phyloP scores from a whole-genome alignment of 129 eudicot genomes.

The Heracleum sosnowskyi region DNA sequence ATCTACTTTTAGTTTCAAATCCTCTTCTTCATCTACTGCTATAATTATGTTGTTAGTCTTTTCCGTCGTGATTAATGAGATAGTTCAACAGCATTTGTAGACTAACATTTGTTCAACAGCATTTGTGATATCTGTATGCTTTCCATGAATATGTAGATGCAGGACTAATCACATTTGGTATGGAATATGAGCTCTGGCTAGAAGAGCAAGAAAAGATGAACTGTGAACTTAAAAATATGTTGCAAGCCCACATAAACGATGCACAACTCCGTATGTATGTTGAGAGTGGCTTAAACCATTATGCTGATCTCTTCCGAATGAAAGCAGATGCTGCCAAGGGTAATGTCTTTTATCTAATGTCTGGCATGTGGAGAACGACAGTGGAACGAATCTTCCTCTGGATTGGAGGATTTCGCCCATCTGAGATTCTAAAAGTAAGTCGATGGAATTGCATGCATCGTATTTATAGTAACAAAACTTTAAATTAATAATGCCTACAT shows the following conservation, averaged over 20 bases:
- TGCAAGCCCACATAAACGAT: slow-evolving; percentile 55
- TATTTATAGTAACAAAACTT: no score
- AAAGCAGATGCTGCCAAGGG: slow-evolving; percentile 74
- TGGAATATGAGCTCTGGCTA: slow-evolving; percentile 77
- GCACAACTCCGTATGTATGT: slow-evolving; percentile 50
- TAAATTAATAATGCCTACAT: background rate
- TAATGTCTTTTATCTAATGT: slow-evolving; percentile 70
- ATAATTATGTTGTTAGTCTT: background rate
- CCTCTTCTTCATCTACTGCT: background rate
- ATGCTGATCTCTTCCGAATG: slow-evolving; percentile 63
- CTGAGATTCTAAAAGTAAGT: slow-evolving; percentile 70
- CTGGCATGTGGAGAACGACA: slow-evolving; percentile 84
- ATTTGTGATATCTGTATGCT: no score
- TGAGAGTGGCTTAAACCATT: slow-evolving; percentile 56
- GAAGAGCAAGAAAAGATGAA: slow-evolving; percentile 53
- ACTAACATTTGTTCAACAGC: background rate
- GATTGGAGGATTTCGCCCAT: slow-evolving; percentile 96
- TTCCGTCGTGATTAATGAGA: background rate
- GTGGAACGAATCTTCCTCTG: slow-evolving; percentile 85
- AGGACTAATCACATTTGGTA: slow-evolving; percentile 70
- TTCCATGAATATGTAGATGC: slow-evolving; percentile 8
- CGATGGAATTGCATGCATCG: background rate
- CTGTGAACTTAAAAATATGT: slow-evolving; percentile 52
- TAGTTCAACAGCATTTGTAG: background rate
- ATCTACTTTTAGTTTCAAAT: background rate